Percentiles rank a stretch among this genome's conserved stretches.
Conservation (phyloP, 2,329 filamentous ascomycete species). For the Colletotrichum paranaense region DNA sequence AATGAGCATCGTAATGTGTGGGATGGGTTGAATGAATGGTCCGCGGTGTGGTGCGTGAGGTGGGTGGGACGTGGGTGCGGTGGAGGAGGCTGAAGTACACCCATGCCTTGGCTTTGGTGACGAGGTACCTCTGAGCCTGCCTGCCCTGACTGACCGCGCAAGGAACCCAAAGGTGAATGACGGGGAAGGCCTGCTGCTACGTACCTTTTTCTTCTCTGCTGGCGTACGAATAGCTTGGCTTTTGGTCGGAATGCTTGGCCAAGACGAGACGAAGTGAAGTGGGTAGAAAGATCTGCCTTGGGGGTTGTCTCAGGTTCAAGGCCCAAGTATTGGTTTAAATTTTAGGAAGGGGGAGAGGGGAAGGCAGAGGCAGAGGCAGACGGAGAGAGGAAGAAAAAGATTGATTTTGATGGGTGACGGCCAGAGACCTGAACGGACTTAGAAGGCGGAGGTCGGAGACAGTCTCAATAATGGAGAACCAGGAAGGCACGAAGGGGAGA, state of each 20-base stretch:
- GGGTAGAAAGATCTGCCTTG: slow-evolving; percentile 19
- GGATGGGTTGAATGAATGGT: slow-evolving; percentile 15
- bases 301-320: slow-evolving; percentile 28
- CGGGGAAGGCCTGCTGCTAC: neutral
- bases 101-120: neutral
- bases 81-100: slow-evolving; percentile 8
- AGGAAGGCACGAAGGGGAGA: neutral
- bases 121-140: neutral
- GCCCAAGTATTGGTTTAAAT: slow-evolving; percentile 17
- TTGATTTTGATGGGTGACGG: neutral
- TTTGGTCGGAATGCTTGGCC: slow-evolving; percentile 11
- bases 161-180: neutral
- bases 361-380: neutral
- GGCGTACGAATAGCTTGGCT: neutral
- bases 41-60: neutral
- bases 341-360: neutral
- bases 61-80: slow-evolving; percentile 16
- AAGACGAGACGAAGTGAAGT: slow-evolving; percentile 19
- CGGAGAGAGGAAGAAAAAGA: neutral
- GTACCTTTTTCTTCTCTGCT: slow-evolving; percentile 1
- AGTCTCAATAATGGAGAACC: neutral
- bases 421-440: neutral
- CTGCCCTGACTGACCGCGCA: neutral
- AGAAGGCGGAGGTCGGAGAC: neutral
- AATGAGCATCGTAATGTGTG: slow-evolving; percentile 32